phyloP scores from a whole-genome alignment of 371 early-diverging fungal genomes.

The Mortierella sp. region DNA sequence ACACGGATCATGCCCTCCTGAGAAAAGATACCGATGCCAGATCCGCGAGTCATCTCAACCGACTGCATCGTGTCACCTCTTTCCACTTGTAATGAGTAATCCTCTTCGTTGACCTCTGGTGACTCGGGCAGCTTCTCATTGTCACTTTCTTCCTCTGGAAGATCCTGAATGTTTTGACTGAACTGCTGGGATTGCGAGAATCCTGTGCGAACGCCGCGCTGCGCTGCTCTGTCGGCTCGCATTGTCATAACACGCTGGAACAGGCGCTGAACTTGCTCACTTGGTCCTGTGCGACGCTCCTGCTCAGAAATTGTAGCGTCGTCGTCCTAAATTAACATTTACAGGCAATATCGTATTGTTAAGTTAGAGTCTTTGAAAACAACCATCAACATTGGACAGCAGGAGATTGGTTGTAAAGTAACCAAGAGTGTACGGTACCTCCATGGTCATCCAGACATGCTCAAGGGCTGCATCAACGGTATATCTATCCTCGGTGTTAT shows the following conservation, averaged over 20 bases:
- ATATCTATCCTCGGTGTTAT: slow-evolving; percentile 60
- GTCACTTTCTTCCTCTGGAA: slow-evolving; percentile 37
- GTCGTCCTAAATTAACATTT: slow-evolving; percentile 29
- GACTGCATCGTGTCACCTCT: slow-evolving; percentile 18
- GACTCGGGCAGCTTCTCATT: slow-evolving; percentile 31
- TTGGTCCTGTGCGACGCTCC: slow-evolving; percentile 14
- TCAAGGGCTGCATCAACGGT: slow-evolving; percentile 55
- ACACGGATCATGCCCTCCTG: slow-evolving; percentile 57
- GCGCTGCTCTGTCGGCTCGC: slow-evolving; percentile 44
- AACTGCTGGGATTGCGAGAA: slow-evolving; percentile 42
- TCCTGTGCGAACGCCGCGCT: slow-evolving; percentile 42
- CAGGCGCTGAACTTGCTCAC: slow-evolving; percentile 22
- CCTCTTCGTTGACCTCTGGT: slow-evolving; percentile 24
- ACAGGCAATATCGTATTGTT: not conserved
- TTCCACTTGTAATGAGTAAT: slow-evolving; percentile 9
- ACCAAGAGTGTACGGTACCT: slow-evolving; percentile 19
- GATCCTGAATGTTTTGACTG: slow-evolving; percentile 44
- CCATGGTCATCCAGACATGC: slow-evolving; percentile 58
- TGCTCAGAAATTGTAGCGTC: slow-evolving; percentile 27
- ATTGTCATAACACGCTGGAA: slow-evolving; percentile 50
- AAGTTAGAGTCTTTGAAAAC: not conserved
- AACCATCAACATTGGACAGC: not conserved
- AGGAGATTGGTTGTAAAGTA: too few relatives aligned
- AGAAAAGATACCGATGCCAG: slow-evolving; percentile 57
- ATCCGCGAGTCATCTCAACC: slow-evolving; percentile 19